Conservation (phyloP, 2,329 filamentous ascomycete genomes). For the Fusarium mundagurra region DNA sequence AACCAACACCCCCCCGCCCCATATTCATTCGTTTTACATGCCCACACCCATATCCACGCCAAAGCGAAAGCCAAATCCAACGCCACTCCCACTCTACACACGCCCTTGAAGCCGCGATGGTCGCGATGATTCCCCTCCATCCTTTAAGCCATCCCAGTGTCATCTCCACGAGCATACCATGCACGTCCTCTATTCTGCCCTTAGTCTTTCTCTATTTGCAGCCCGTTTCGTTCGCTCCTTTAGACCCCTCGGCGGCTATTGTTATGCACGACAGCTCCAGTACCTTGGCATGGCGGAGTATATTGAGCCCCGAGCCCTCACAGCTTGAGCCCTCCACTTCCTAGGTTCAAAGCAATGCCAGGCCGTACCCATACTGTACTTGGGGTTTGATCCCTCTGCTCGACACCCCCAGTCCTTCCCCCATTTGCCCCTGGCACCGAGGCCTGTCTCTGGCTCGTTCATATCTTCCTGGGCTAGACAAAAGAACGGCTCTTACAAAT, state of each 20-base stretch:
- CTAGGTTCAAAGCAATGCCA: constrained; percentile 32
- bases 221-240: constrained; percentile 30
- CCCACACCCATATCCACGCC: constrained; percentile 5
- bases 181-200: constrained; percentile 25
- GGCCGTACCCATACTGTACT: constrained; percentile 27
- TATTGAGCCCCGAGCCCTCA: constrained; percentile 5
- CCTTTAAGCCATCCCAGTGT: constrained; percentile 14
- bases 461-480: constrained; percentile 36
- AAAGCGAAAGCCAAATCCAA: constrained; percentile 5
- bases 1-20: background rate
- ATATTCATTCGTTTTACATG: background rate
- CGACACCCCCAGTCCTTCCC: constrained; percentile 25
- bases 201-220: constrained; percentile 32
- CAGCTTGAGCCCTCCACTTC: constrained; percentile 17
- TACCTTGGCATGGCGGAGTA: constrained; percentile 28
- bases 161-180: constrained; percentile 38
- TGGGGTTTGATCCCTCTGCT: constrained; percentile 30
- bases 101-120: constrained; percentile 26
- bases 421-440: constrained; percentile 26
- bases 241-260: constrained; percentile 44
- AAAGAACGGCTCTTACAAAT: constrained; percentile 35
- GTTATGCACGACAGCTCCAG: constrained; percentile 45
- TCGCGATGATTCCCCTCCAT: constrained; percentile 14
- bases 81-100: constrained; percentile 18
- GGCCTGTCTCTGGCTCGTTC: constrained; percentile 25